phyloP scores from a whole-genome alignment of 768 basidiomycete species.

The Mycena haematopus region DNA sequence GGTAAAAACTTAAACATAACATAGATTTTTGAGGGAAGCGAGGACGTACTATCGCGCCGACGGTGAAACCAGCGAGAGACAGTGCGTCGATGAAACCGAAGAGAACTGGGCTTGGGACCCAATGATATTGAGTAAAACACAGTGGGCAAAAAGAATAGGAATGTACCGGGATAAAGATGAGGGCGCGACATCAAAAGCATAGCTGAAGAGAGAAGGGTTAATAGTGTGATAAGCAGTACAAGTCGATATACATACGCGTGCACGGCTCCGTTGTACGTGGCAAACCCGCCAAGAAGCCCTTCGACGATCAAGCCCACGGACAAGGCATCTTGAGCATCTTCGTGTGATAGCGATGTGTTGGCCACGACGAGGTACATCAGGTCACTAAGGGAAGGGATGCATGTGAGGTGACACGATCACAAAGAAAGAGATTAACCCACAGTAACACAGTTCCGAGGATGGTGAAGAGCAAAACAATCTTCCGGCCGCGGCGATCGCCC shows the following conservation, averaged over 20 bases:
- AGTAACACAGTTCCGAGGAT: constrained; percentile 10
- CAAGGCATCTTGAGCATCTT: constrained; percentile 6
- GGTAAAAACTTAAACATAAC: no score
- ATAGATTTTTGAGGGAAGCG: no score
- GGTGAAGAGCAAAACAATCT: not conserved
- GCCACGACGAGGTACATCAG: constrained; percentile 20
- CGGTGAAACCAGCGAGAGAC: constrained; percentile 6
- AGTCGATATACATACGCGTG: constrained; percentile 14
- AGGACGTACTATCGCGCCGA: constrained; percentile 3
- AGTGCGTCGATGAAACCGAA: constrained; percentile 11
- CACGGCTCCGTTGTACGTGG: constrained; percentile 12
- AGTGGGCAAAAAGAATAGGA: not conserved
- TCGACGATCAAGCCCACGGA: constrained; percentile 23
- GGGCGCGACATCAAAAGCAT: constrained; percentile 7
- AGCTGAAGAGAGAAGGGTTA: not conserved
- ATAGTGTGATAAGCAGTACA: not conserved
- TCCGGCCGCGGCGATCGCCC: not conserved
- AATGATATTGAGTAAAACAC: not conserved
- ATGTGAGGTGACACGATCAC: not conserved
- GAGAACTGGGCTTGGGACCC: not conserved
- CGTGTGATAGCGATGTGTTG: not conserved
- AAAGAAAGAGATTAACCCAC: not conserved
- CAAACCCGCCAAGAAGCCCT: constrained; percentile 23
- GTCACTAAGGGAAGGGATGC: constrained; percentile 1
- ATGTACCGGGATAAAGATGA: constrained; percentile 4